Conservation (phyloP, 441 rosid species). For the Adansonia rubrostipa region DNA sequence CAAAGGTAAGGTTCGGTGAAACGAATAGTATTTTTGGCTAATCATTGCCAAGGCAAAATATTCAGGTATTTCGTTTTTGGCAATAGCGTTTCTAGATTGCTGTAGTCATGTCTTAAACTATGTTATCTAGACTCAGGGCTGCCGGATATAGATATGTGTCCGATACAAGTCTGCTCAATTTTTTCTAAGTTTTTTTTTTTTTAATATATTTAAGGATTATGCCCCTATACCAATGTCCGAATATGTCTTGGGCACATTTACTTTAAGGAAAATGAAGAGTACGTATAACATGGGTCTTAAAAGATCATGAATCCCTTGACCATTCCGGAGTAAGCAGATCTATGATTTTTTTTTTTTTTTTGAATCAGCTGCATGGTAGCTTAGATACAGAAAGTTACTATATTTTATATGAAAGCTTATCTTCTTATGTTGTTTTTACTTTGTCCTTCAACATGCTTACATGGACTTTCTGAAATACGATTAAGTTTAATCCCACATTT, state of each 20-base stretch:
- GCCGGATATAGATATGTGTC: no score
- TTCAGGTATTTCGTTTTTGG: background rate
- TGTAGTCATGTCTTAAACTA: background rate
- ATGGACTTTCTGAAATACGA: background rate
- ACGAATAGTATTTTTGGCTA: background rate
- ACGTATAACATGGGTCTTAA: background rate
- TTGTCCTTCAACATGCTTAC: background rate
- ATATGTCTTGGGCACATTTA: no score
- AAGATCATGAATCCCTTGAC: background rate
- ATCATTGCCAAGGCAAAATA: conserved; percentile 9
- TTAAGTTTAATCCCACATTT: background rate
- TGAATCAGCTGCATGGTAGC: no score
- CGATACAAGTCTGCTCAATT: no score
- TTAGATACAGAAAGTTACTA: background rate
- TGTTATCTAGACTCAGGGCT: background rate
- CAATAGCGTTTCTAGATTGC: background rate
- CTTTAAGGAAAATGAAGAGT: no score
- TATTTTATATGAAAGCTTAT: background rate
- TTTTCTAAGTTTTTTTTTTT: no score
- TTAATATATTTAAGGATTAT: no score
- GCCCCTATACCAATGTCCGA: no score
- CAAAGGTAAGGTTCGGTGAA: conserved; percentile 58
- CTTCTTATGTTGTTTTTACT: background rate
- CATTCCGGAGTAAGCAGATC: background rate
- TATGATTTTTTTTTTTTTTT: no score